phyloP scores from a whole-genome alignment of 306 rosid genomes.

The Rosa persica region DNA sequence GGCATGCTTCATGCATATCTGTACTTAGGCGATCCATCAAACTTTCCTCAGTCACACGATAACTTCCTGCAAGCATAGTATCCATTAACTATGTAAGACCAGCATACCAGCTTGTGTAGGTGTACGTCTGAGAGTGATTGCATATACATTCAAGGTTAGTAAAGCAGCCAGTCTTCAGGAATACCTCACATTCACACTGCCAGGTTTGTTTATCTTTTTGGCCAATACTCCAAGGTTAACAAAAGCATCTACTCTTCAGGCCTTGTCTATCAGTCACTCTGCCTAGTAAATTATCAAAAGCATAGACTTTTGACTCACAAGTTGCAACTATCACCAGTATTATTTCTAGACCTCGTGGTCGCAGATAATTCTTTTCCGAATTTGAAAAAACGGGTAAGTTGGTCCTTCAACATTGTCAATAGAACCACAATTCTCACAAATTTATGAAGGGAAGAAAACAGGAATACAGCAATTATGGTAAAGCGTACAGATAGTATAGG shows the following conservation, averaged over 20 bases:
- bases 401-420: background rate
- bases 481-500: background rate
- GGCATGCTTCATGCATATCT: constrained; percentile 65
- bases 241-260: background rate
- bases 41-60: constrained; percentile 58
- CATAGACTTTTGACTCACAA: background rate
- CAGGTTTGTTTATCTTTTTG: background rate
- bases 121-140: background rate
- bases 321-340: background rate
- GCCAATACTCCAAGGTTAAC: background rate
- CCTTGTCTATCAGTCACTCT: background rate
- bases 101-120: background rate
- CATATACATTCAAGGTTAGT: background rate
- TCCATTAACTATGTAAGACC: background rate
- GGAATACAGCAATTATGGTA: too few relatives aligned
- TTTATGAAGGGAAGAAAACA: background rate
- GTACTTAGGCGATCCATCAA: constrained; percentile 62
- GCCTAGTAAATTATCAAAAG: background rate
- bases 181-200: background rate
- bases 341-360: background rate
- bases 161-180: background rate
- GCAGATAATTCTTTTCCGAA: background rate
- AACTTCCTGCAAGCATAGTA: constrained; percentile 37
- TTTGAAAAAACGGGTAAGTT: background rate
- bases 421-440: background rate